These are phyloP conservation scores for Colletotrichum siamense DNA, from an alignment of 2,329 filamentous ascomycete species.

Conservation along the genomic window DNA sequence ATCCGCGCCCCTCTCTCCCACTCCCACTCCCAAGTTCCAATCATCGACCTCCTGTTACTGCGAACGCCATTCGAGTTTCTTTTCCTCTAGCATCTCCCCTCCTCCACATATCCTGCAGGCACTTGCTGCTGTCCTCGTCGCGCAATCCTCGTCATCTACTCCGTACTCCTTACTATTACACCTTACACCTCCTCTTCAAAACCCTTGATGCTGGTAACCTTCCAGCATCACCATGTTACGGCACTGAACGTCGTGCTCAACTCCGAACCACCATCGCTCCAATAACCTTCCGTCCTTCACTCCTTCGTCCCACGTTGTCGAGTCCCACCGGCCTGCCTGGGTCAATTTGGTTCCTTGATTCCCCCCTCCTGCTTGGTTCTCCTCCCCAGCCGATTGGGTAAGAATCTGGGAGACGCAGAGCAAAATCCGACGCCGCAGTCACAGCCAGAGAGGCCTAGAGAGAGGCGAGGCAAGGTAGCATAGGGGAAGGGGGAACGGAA, in stretches of 20 bases:
- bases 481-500: neutral
- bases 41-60: neutral
- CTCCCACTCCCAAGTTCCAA: neutral
- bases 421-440: neutral
- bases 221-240: constrained; percentile 8
- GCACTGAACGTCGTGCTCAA: constrained; percentile 11
- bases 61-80: neutral
- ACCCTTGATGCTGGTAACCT: constrained; percentile 21
- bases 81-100: neutral
- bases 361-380: constrained; percentile 1
- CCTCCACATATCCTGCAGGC: constrained; percentile 6
- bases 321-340: constrained; percentile 5
- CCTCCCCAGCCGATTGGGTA: constrained; percentile 7
- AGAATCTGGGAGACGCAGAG: neutral
- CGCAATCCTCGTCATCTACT: constrained; percentile 10
- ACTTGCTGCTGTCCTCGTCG: constrained; percentile 14
- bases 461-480: constrained; percentile 2
- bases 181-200: neutral
- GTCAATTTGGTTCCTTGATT: constrained; percentile 5
- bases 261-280: constrained; percentile 3
- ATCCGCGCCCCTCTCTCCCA: neutral
- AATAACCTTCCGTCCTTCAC: neutral
- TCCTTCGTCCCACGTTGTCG: constrained; percentile 15
- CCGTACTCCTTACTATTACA: neutral
- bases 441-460: neutral